Percentiles rank a stretch among this genome's conserved stretches.
Evolutionary conservation across 495 filamentous ascomycete genomes (phyloP).

Genomic region (Extremus antarcticus): DNA sequence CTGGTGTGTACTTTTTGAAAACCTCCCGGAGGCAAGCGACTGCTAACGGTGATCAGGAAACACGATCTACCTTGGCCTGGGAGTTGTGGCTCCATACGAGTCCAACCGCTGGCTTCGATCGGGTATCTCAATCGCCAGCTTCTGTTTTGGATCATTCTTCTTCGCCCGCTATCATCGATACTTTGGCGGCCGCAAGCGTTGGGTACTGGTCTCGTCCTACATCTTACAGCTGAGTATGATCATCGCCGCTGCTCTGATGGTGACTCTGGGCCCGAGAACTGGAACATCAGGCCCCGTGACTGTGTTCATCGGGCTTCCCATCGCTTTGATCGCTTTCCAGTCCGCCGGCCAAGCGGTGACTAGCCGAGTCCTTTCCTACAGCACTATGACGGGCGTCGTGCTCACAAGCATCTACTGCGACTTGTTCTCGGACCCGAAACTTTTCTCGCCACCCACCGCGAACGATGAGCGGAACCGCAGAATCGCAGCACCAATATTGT

Average conservation of each 20-base stretch:
- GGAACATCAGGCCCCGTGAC: constrained; percentile 21
- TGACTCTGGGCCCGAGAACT: constrained; percentile 39
- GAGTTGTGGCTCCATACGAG: constrained; percentile 43
- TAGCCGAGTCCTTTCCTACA: constrained; percentile 52
- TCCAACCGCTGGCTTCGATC: constrained; percentile 57
- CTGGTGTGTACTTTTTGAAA: constrained; percentile 34
- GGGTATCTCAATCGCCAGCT: constrained; percentile 49
- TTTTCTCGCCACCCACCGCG: constrained; percentile 35
- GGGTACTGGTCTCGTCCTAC: constrained; percentile 55
- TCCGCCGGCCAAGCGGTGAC: constrained; percentile 59
- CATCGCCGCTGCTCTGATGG: constrained; percentile 45
- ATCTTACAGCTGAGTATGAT: constrained; percentile 43
- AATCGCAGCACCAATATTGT: constrained; percentile 42
- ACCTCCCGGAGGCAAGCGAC: not conserved
- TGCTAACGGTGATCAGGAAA: constrained; percentile 35
- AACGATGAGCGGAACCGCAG: constrained; percentile 51
- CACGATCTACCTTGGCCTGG: constrained; percentile 63
- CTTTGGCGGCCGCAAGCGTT: constrained; percentile 43
- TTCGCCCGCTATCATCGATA: constrained; percentile 52
- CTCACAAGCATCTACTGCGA: constrained; percentile 64
- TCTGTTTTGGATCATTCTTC: constrained; percentile 55
- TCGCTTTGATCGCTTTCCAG: constrained; percentile 59
- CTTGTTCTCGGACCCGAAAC: constrained; percentile 50
- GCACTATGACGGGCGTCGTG: constrained; percentile 55
- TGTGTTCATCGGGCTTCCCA: constrained; percentile 49